A percentile compares a stretch with the other conserved stretches of the same genome.
Conservation (phyloP, 371 early-diverging fungal species). For the Mortierella sp. region DNA sequence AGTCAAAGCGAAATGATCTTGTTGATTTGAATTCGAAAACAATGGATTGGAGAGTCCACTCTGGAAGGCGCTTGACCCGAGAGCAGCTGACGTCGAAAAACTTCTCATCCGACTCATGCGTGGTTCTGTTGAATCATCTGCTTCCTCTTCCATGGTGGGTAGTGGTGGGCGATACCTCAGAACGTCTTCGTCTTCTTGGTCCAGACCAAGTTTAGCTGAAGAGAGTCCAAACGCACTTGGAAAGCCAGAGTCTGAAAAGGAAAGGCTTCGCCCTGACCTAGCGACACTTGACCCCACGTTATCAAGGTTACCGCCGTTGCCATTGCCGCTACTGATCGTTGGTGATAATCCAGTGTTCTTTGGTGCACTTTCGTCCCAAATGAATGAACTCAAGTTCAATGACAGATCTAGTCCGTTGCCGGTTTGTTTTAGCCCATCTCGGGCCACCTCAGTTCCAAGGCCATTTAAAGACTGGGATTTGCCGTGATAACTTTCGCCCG, state of each 20-base stretch:
- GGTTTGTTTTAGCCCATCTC: conserved; percentile 16
- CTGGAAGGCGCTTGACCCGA: conserved; percentile 19
- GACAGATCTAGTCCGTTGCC: conserved; percentile 26
- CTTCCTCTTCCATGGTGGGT: conserved; percentile 52
- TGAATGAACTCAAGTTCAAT: conserved; percentile 19
- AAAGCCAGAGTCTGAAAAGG: conserved; percentile 44
- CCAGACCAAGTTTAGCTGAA: conserved; percentile 17
- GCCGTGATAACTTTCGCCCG: conserved; percentile 4
- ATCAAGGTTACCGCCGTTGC: conserved; percentile 1
- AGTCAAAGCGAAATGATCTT: conserved; percentile 15
- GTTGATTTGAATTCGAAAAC: neutral
- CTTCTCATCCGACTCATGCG: conserved; percentile 35
- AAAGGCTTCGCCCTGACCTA: conserved; percentile 31
- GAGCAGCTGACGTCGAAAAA: conserved; percentile 47
- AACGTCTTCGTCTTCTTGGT: conserved; percentile 35
- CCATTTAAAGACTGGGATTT: conserved; percentile 17
- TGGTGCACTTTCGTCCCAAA: conserved; percentile 20
- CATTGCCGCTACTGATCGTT: neutral
- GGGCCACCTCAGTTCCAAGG: neutral
- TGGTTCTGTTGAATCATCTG: conserved; percentile 35
- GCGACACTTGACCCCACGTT: conserved; percentile 1
- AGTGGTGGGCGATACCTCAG: conserved; percentile 34
- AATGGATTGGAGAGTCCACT: conserved; percentile 10
- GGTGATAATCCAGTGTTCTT: neutral
- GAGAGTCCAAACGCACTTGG: conserved; percentile 17